Percentiles rank a stretch among this genome's conserved stretches.
These are phyloP conservation scores for Eleusine coracana DNA, from an alignment of 176 grass and related monocot genomes.

Conservation along the genomic window DNA sequence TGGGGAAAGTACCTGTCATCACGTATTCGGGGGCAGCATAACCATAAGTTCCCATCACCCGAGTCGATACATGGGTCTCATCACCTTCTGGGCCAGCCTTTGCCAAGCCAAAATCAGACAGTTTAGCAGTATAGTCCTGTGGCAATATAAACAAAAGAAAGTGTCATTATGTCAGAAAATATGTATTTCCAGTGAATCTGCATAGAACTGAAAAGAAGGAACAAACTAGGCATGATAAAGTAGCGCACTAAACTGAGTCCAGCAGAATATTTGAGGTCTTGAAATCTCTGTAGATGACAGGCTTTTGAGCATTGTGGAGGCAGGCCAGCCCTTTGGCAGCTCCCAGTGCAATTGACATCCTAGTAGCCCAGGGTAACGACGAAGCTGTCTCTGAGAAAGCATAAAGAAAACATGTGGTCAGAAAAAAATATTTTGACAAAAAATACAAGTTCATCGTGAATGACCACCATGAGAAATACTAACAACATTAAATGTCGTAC, in stretches of 20 bases:
- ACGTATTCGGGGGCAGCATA: constrained; percentile 99
- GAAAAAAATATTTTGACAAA: background rate
- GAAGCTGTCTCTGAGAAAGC: constrained; percentile 66
- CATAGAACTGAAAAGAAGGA: constrained; percentile 23
- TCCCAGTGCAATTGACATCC: constrained; percentile 98
- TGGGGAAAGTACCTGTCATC: constrained; percentile 85
- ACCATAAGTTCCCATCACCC: constrained; percentile 98
- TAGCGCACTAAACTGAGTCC: constrained; percentile 79
- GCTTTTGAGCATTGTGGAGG: constrained; percentile 91
- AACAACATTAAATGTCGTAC: background rate
- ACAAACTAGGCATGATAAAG: constrained; percentile 2
- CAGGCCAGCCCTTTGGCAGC: constrained; percentile 97
- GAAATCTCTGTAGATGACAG: constrained; percentile 97
- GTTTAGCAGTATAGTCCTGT: constrained; percentile 94
- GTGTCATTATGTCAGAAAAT: constrained; percentile 13
- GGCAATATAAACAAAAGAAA: constrained; percentile 36
- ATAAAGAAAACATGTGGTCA: constrained; percentile 7
- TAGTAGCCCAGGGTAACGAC: constrained; percentile 86
- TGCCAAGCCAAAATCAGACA: constrained; percentile 97
- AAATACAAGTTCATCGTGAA: constrained; percentile 16
- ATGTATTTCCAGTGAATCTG: background rate
- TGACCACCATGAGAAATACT: background rate
- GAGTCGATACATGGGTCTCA: constrained; percentile 95
- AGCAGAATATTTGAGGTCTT: constrained; percentile 99
- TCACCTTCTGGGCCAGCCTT: constrained; percentile 97